Evolutionary conservation across 805 yeast species (phyloP).

Genomic region (Yamadazyma olivae): DNA sequence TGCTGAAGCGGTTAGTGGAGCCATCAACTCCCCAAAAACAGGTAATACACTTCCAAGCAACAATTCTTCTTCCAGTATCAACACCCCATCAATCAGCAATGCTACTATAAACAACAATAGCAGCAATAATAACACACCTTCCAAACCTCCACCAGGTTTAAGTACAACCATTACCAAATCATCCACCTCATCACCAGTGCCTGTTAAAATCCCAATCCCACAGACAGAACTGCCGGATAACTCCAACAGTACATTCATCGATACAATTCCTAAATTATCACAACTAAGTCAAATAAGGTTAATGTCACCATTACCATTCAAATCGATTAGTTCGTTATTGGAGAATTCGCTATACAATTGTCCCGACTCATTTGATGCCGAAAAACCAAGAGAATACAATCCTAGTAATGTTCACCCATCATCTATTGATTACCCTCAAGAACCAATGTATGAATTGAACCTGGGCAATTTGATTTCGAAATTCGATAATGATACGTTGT

Average conservation of each 20-base stretch:
- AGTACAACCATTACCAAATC: constrained; percentile 15
- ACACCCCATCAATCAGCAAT: constrained; percentile 13
- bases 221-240: no score
- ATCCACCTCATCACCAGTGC: constrained; percentile 25
- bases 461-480: constrained; percentile 61
- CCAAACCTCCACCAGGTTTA: constrained; percentile 18
- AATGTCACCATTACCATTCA: constrained; percentile 50
- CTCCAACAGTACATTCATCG: constrained; percentile 12
- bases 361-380: constrained; percentile 92
- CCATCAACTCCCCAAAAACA: neutral
- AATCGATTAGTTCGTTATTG: constrained; percentile 53
- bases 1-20: constrained; percentile 11
- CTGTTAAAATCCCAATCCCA: no score
- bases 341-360: constrained; percentile 82
- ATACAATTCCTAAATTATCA: constrained; percentile 15
- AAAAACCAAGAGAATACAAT: constrained; percentile 70
- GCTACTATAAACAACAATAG: constrained; percentile 4
- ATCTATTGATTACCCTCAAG: constrained; percentile 85
- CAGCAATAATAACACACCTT: constrained; percentile 1
- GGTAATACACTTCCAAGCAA: neutral
- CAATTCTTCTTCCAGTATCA: constrained; percentile 15
- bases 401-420: constrained; percentile 88
- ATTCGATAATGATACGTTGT: constrained; percentile 82
- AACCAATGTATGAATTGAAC: constrained; percentile 66
- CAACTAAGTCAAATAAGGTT: constrained; percentile 41